phyloP scores from a whole-genome alignment of 441 rosid genomes.

The Aleurites moluccanus region DNA sequence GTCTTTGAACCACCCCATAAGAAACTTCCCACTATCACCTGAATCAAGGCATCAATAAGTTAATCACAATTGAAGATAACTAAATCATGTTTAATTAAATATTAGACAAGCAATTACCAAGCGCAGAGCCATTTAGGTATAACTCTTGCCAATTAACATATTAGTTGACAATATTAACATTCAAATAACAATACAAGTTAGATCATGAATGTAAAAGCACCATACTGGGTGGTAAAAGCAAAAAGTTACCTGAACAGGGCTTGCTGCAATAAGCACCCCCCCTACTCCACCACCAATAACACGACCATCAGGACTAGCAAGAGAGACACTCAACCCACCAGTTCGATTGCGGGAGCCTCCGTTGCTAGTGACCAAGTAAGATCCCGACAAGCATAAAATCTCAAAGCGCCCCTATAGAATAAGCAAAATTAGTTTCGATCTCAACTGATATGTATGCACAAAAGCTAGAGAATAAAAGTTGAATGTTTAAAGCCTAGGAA shows the following conservation, averaged over 20 bases:
- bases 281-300: slow-evolving; percentile 93
- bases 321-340: slow-evolving; percentile 78
- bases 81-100: neutral
- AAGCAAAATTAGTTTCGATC: slow-evolving; percentile 5
- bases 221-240: neutral
- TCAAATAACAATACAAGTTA: neutral
- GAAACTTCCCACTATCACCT: slow-evolving; percentile 94
- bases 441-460: slow-evolving; percentile 3
- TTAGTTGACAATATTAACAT: neutral
- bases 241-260: slow-evolving; percentile 71
- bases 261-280: slow-evolving; percentile 84
- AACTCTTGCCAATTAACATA: neutral
- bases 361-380: slow-evolving; percentile 55
- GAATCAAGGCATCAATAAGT: slow-evolving; percentile 15
- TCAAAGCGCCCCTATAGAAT: slow-evolving; percentile 75
- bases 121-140: neutral
- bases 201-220: neutral
- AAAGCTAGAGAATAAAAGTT: neutral
- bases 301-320: slow-evolving; percentile 92
- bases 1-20: slow-evolving; percentile 69
- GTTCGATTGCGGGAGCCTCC: slow-evolving; percentile 55
- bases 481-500: neutral
- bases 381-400: slow-evolving; percentile 80
- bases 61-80: neutral
- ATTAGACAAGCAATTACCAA: neutral